Conservation (phyloP, 23 red algal species). For the Gracilaria domingensis region DNA sequence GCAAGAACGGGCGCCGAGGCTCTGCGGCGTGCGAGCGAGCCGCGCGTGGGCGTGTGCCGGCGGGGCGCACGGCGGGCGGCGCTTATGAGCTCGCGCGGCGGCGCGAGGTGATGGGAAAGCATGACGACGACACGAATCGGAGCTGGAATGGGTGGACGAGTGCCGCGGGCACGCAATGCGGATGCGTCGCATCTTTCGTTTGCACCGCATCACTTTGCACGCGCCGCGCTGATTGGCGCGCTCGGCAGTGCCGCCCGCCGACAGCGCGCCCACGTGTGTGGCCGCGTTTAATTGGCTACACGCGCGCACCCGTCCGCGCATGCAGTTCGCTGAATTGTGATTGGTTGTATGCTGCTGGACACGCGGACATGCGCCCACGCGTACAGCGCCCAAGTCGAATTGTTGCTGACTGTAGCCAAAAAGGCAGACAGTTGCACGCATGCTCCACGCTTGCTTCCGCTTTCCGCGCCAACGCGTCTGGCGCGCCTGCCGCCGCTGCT, state of each 20-base stretch:
- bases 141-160: conserved; percentile 15
- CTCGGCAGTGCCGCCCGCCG: neutral
- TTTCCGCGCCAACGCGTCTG: neutral
- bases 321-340: too few relatives aligned
- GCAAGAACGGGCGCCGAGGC: neutral
- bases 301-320: too few relatives aligned
- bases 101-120: neutral
- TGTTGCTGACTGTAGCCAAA: too few relatives aligned
- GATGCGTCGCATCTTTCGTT: neutral
- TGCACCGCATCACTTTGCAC: conserved; percentile 15
- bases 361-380: neutral
- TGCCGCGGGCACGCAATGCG: neutral
- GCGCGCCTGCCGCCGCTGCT: too few relatives aligned
- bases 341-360: too few relatives aligned
- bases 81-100: conserved; percentile 1
- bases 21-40: neutral
- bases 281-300: neutral
- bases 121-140: neutral
- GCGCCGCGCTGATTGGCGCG: neutral
- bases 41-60: neutral
- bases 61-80: neutral
- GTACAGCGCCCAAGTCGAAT: neutral
- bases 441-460: neutral
- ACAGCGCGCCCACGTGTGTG: neutral
- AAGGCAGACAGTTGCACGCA: too few relatives aligned